Evolutionary conservation across 306 rosid species (phyloP), one percentile per base, ranked within the genome.

Genomic region (Hippophae rhamnoides): DNA sequence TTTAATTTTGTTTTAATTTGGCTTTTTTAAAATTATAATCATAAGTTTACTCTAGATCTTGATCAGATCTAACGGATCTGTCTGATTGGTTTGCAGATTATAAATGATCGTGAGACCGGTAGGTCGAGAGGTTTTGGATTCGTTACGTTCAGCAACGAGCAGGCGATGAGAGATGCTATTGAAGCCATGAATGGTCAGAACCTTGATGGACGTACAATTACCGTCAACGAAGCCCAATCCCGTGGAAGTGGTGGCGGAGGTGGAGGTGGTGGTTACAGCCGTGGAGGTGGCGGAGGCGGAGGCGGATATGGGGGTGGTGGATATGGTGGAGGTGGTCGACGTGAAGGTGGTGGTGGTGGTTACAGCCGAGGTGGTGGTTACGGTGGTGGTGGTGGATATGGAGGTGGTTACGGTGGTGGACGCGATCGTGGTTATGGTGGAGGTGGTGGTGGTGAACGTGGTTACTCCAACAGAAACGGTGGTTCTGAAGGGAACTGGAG

Each of bases 61-160:
- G 23, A 54, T 12, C 9, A 31, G 54, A 44, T 31, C 2, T 13
- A 8, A 0, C 0, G 6, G 2, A 1, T 5, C 12, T 5, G n/a
- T 1, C 9, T 7, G 5, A 5, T 10, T 8, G 38, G 31, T 5
- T 0, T 55, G n/a, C 66, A 92, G 96, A 84, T 92, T 10, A 89
- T 92, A 41, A 88, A 77, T 46, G 96, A 92, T 60, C 96, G 96
- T 8, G 99, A 92, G 61, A 92, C 99, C 9, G 95, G 99, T 2
- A 79, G 99, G 43, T 88, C 99, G 0, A 85, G 99, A 48, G 96
- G 99, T 0, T 92, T 92, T 11, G 96, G 96, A 66, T 92, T 92
- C 54, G 99, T 92, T 0, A 92, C 99, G 47, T 92, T 88, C 74
- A 14, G 73, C 3, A 42, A 73, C n/a, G 95, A 92, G 74, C 75